A percentile compares a stretch with the other conserved stretches of the same genome.
These are phyloP conservation scores for Exophiala dermatitidis DNA, from an alignment of 2,329 filamentous ascomycete species.

Conservation along the genomic window DNA sequence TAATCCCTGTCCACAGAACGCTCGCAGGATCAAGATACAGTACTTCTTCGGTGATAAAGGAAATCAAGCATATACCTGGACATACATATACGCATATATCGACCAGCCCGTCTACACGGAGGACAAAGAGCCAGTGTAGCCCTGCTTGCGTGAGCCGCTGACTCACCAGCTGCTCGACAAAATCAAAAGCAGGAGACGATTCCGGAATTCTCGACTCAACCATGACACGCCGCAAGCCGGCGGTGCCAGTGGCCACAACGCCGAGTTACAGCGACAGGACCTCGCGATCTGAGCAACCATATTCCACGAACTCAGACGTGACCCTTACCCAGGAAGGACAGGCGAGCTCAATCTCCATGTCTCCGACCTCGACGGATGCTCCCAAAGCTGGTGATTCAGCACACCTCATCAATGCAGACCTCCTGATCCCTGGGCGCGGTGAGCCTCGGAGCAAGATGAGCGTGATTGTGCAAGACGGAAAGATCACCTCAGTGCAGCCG, in stretches of 20 bases:
- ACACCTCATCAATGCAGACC: constrained; percentile 27
- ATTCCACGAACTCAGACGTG: too few relatives aligned
- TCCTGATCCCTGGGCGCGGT: constrained; percentile 46
- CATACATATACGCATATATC: not conserved
- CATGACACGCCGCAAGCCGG: constrained; percentile 15
- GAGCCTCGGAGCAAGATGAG: constrained; percentile 37
- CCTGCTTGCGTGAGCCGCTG: too few relatives aligned
- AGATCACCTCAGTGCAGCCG: constrained; percentile 32
- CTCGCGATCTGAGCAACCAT: too few relatives aligned
- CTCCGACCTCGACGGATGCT: not conserved
- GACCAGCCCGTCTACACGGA: not conserved
- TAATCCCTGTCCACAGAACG: not conserved
- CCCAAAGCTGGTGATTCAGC: not conserved
- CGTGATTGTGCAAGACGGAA: constrained; percentile 36
- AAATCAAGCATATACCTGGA: not conserved
- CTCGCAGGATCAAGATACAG: not conserved
- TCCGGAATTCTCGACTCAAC: not conserved
- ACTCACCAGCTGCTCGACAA: not conserved
- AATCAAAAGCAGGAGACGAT: not conserved
- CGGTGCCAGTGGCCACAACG: not conserved
- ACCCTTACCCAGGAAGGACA: too few relatives aligned
- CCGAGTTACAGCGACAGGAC: too few relatives aligned
- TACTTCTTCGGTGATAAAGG: not conserved
- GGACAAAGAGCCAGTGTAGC: too few relatives aligned
- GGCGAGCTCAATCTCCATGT: not conserved